A percentile compares a stretch with the other conserved stretches of the same genome.
Evolutionary conservation across 2,329 filamentous ascomycete species (phyloP).

Genomic region (Balansia obtecta): DNA sequence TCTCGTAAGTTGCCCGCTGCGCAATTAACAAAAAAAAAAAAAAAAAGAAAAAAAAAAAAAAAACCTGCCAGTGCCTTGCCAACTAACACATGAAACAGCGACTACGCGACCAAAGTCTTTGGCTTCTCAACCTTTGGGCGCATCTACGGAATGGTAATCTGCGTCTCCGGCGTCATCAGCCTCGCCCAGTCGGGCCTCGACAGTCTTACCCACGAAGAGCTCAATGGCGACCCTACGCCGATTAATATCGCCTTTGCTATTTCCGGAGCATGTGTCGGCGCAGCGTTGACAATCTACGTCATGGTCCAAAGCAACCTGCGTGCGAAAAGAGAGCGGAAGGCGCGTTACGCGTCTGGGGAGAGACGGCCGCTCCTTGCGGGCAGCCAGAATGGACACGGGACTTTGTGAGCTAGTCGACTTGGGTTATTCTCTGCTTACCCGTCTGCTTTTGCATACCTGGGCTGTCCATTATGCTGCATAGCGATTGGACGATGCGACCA

Average conservation of each 20-base stretch:
- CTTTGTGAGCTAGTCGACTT: too few species aligned
- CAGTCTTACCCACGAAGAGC: conserved; percentile 39
- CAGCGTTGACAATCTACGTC: background rate
- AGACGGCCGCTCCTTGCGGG: too few species aligned
- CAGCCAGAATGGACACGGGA: too few species aligned
- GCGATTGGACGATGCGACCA: too few species aligned
- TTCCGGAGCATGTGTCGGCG: conserved; percentile 26
- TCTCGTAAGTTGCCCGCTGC: conserved; percentile 36
- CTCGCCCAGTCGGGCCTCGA: conserved; percentile 61
- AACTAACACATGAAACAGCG: conserved; percentile 22
- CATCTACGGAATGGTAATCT: conserved; percentile 66
- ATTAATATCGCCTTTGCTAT: conserved; percentile 48
- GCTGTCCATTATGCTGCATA: too few species aligned
- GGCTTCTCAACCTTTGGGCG: conserved; percentile 72
- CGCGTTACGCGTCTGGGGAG: too few species aligned
- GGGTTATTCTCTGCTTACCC: too few species aligned
- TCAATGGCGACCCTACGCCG: conserved; percentile 48
- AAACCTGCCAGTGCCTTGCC: background rate
- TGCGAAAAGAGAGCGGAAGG: too few species aligned
- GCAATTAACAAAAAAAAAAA: too few species aligned
- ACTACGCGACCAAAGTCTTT: conserved; percentile 71
- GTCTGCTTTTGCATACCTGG: too few species aligned
- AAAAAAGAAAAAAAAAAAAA: too few species aligned
- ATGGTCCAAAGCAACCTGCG: too few species aligned
- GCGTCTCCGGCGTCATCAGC: conserved; percentile 58